A percentile compares a stretch with the other conserved stretches of the same genome.
phyloP scores from a whole-genome alignment of 192 early-diverging fungal species.

The Phycomyces nitens region DNA sequence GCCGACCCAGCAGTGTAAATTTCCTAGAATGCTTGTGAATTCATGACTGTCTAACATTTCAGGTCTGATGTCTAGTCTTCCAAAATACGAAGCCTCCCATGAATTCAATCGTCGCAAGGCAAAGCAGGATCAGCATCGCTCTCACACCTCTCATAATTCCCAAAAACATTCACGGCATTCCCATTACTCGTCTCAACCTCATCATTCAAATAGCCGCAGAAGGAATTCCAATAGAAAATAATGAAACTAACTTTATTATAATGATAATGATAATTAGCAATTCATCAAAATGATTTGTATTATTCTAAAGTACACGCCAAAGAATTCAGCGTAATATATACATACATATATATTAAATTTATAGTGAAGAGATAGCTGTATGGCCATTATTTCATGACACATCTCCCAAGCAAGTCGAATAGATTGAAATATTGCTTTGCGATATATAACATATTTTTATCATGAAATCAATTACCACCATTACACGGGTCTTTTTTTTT shows the following conservation, averaged over 20 bases:
- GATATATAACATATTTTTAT: no score
- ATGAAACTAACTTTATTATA: neutral
- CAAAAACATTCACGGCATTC: neutral
- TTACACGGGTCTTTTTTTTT: no score
- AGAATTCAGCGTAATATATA: no score
- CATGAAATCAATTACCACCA: no score
- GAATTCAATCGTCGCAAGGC: slow-evolving; percentile 60
- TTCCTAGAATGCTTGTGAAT: neutral
- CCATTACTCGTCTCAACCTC: neutral
- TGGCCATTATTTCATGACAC: no score
- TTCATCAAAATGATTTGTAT: no score
- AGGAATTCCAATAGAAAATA: neutral
- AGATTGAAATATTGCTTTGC: no score
- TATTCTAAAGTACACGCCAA: no score
- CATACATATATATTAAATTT: no score
- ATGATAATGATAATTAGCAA: no score
- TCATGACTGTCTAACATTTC: neutral
- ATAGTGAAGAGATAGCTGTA: no score
- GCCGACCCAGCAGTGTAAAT: slow-evolving; percentile 63
- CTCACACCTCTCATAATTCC: neutral
- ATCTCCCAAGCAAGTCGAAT: no score
- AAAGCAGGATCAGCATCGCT: slow-evolving; percentile 10
- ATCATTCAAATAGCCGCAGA: neutral
- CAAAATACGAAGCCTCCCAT: slow-evolving; percentile 68
- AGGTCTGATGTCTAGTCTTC: slow-evolving; percentile 38